A percentile compares a stretch with the other conserved stretches of the same genome.
phyloP scores from a whole-genome alignment of 768 basidiomycete species.

The Russula brevipes region DNA sequence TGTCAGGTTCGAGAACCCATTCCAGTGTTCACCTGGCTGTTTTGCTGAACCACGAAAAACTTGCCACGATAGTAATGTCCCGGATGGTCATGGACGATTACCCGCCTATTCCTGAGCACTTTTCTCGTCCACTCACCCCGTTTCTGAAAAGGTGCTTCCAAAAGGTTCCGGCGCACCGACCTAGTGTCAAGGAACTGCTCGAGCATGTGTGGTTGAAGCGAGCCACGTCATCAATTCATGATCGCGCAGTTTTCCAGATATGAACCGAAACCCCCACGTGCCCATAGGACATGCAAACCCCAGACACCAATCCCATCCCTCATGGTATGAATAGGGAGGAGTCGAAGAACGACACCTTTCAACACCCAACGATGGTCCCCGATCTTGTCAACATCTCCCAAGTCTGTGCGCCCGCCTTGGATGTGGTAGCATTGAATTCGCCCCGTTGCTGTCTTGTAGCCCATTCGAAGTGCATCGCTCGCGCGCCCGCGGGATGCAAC shows the following conservation, averaged over 20 bases:
- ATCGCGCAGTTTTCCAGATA: background rate
- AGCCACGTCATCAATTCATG: background rate
- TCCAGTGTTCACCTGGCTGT: too few species aligned
- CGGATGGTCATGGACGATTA: slow-evolving; percentile 89
- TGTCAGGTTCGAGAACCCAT: background rate
- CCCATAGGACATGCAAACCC: background rate
- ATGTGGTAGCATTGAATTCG: background rate
- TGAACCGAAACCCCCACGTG: background rate
- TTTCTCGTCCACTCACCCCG: slow-evolving; percentile 67
- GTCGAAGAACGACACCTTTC: background rate
- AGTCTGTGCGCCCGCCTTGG: background rate
- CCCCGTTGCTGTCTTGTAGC: slow-evolving; percentile 47
- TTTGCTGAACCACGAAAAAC: too few species aligned
- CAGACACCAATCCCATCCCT: background rate
- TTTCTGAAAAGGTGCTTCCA: slow-evolving; percentile 83
- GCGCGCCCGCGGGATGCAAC: too few species aligned
- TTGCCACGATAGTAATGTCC: slow-evolving; percentile 69
- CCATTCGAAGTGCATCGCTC: slow-evolving; percentile 63
- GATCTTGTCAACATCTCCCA: background rate
- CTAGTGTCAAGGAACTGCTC: slow-evolving; percentile 76
- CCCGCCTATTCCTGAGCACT: slow-evolving; percentile 79
- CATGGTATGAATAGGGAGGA: background rate
- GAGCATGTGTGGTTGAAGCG: slow-evolving; percentile 87
- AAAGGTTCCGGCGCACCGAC: slow-evolving; percentile 77
- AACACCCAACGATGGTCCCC: too few species aligned